Evolutionary conservation across 192 early-diverging fungal genomes (phyloP), one percentile per base, ranked within the genome.

Genomic region (Backusella parvicylindrica): DNA sequence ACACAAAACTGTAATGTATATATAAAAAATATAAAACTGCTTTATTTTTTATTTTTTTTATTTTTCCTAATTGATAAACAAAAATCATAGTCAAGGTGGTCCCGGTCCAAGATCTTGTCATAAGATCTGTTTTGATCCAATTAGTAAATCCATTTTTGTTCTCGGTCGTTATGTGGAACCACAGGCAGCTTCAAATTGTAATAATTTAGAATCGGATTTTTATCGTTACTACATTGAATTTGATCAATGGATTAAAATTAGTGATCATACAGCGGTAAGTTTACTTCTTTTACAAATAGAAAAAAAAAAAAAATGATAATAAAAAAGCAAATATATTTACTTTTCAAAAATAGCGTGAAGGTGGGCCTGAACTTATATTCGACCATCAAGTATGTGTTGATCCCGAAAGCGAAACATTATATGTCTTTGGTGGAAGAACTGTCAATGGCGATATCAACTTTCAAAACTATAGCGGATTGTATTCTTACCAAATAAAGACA

Each of bases 351-450:
- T 75, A 96, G 89, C 69, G 79, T 5, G 89, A 96, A 72, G 89
- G 89, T 47, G 97, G 97, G 0, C 97, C 97, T 23, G 88, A 90
- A 56, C 84, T 98, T 13, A 89, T 97, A 35, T 98, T 93, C 70
- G 96, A 98, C 77, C 90, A 97, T 76, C 96, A 99, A 86, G 95
- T 99, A 94, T 90, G 91, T 66, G 82, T 97, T 43, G 97, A 99
- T 70, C 73, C 87, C 4, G 75, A 86, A 8, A 83, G 82, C 16
- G 84, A 87, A 47, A 87, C 88, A 11, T 76, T 99, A 0, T 99
- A 97, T 82, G 85, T 97, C 6, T 99, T 98, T 86, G 97, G 97
- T 56, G 97, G 97, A 70, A 84, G 93, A 38, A 88, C 88, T 1
- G 85, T 93, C 43, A 82, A 83, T 67, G 85, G 85, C 16, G 94